Conservation (phyloP, 495 filamentous ascomycete genomes). For the Aspergillus leporis region DNA sequence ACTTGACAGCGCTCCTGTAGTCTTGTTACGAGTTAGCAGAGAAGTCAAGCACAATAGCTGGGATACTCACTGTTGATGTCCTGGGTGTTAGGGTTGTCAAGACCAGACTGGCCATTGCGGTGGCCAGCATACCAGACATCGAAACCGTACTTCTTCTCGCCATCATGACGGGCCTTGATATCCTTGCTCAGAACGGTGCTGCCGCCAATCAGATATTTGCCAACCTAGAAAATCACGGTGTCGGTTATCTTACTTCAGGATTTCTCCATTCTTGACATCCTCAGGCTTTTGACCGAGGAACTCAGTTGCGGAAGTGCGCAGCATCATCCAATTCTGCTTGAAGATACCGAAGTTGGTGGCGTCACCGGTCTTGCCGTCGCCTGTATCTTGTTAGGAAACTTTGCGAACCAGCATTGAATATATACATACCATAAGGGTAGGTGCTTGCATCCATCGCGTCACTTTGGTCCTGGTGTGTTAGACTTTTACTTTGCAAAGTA, state of each 20-base stretch:
- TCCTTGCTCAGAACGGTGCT: slow-evolving; percentile 27
- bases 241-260: slow-evolving; percentile 27
- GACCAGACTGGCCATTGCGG: slow-evolving; percentile 27
- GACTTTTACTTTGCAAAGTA: not conserved
- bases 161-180: slow-evolving; percentile 28
- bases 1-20: slow-evolving; percentile 26
- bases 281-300: slow-evolving; percentile 22
- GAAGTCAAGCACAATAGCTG: not conserved
- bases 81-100: slow-evolving; percentile 22
- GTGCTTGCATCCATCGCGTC: slow-evolving; percentile 34
- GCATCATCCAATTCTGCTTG: slow-evolving; percentile 45
- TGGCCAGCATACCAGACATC: slow-evolving; percentile 32
- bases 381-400: slow-evolving; percentile 15
- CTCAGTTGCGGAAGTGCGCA: slow-evolving; percentile 29
- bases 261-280: slow-evolving; percentile 23
- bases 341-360: slow-evolving; percentile 35
- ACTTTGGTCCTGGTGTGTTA: slow-evolving; percentile 6
- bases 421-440: slow-evolving; percentile 34
- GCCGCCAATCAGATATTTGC: not conserved
- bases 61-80: slow-evolving; percentile 27
- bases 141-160: slow-evolving; percentile 27
- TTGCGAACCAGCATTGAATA: not conserved
- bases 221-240: not conserved
- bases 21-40: slow-evolving; percentile 13
- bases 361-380: slow-evolving; percentile 33